Evolutionary conservation across 2,329 filamentous ascomycete species (phyloP), one percentile per base, ranked within the genome.

Genomic region (Proliferodiscus dingleyae): DNA sequence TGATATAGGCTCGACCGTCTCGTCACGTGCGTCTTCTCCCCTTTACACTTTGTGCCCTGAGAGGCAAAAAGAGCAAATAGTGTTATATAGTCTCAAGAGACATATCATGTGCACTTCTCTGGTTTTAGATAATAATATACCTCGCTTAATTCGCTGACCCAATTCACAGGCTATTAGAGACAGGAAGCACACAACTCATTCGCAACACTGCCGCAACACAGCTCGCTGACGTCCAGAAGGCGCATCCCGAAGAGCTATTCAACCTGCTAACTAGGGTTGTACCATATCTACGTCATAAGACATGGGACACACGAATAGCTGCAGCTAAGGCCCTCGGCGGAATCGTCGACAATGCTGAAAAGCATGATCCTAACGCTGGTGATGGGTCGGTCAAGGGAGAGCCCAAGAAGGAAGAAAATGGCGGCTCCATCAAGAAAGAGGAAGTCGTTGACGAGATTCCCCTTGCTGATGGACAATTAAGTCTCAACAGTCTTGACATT

Each of bases 181-280:
- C 93, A 47, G 93, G 93, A 59, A 97, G 91, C 70, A 98, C 93
- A 50, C 85, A 86, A 64, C 76, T 98, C 56, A 97, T 98, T 64
- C 85, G 94, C 57, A 95, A 96, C 64, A 98, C 93, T 52, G 94
- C 93, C 52, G 93, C 95, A 51, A 89, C 94, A 63, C 93, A 98
- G 70, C 78, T 98, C 53, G 93, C 90, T 51, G 93, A 98, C 69
- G 93, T 95, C 67, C 94, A 98, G 69, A 97, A 96, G 65, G 87
- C 93, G 66, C 93, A 97, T 61, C 93, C 93, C 0, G 91, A 98
- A 69, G 94, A 98, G 66, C 74, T 98, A 1, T 97, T 97, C 70
- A 96, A 97, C 63, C 77, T 98, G 5, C 77, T 98, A 10, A 91
- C 89, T 23, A 79, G 91, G 50, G 90, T 98, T 24, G 83, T 98